Evolutionary conservation across 768 basidiomycete genomes (phyloP).

Genomic region (Russula compacta): DNA sequence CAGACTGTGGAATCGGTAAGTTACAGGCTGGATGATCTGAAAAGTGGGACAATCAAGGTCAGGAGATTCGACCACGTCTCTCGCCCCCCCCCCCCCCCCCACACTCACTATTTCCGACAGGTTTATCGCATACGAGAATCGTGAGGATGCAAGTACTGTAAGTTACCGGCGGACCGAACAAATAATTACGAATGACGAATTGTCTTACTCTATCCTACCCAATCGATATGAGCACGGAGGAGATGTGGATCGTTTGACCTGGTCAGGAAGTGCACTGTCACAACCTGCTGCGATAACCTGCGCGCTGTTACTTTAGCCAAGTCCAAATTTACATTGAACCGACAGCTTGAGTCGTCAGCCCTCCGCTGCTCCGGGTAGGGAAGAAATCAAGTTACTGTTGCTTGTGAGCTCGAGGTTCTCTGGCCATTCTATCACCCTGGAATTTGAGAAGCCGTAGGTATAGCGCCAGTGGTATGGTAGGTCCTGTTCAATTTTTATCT

Average conservation of each 20-base stretch:
- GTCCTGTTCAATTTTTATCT: too few species aligned
- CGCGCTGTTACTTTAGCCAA: not conserved
- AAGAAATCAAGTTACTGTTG: not conserved
- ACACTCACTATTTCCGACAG: constrained; percentile 12
- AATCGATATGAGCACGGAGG: not conserved
- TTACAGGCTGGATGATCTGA: constrained; percentile 83
- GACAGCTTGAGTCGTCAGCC: not conserved
- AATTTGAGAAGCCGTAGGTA: not conserved
- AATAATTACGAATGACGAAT: not conserved
- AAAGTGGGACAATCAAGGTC: constrained; percentile 77
- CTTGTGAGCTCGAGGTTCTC: not conserved
- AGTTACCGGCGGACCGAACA: not conserved
- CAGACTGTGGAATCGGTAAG: constrained; percentile 69
- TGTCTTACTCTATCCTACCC: not conserved
- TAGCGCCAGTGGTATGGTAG: not conserved
- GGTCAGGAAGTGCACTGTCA: not conserved
- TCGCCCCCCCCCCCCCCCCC: not conserved
- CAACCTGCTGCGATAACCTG: not conserved
- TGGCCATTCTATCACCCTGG: not conserved
- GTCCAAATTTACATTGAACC: not conserved
- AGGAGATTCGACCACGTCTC: constrained; percentile 7
- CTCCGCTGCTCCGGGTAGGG: not conserved
- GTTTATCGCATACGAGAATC: constrained; percentile 27
- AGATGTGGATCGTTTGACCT: not conserved
- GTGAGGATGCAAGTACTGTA: constrained; percentile 2